These are phyloP conservation scores for Climacium dendroides DNA, from an alignment of 225 moss, liverwort and hornwort species.

Conservation along the genomic window DNA sequence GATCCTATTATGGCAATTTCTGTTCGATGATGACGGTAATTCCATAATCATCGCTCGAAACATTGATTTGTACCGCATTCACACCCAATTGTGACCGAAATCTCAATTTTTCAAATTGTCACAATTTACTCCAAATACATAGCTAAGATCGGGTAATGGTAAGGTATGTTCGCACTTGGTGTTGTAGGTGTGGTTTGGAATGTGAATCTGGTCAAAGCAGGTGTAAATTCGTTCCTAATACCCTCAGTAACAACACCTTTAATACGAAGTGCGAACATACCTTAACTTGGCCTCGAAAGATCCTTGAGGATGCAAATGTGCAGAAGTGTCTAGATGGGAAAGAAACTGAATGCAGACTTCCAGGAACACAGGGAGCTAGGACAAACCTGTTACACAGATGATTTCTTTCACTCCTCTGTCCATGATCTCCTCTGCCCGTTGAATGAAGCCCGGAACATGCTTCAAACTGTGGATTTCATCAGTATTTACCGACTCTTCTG, in stretches of 20 bases:
- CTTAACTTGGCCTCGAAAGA: too few relatives aligned
- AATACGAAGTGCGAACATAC: too few relatives aligned
- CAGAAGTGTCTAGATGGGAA: not conserved
- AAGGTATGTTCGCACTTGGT: too few relatives aligned
- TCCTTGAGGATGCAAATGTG: not conserved
- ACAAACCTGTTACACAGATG: slow-evolving; percentile 59
- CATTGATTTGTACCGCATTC: not conserved
- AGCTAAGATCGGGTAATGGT: not conserved
- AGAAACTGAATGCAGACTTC: not conserved
- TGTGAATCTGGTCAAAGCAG: too few relatives aligned
- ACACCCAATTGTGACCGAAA: too few relatives aligned
- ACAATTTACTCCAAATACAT: not conserved
- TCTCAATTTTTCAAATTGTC: not conserved
- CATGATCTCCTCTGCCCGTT: slow-evolving; percentile 53
- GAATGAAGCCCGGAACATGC: slow-evolving; percentile 74
- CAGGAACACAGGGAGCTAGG: not conserved
- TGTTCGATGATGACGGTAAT: not conserved
- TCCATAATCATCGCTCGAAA: too few relatives aligned
- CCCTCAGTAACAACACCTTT: too few relatives aligned
- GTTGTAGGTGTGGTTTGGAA: too few relatives aligned
- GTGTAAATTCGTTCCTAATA: too few relatives aligned
- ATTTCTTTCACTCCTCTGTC: slow-evolving; percentile 56
- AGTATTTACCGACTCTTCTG: not conserved
- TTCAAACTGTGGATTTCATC: slow-evolving; percentile 39
- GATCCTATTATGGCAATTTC: not conserved